Evolutionary conservation across 208 protist species (phyloP), one percentile per base, ranked within the genome.

Genomic region (Crithidia fasciculata): DNA sequence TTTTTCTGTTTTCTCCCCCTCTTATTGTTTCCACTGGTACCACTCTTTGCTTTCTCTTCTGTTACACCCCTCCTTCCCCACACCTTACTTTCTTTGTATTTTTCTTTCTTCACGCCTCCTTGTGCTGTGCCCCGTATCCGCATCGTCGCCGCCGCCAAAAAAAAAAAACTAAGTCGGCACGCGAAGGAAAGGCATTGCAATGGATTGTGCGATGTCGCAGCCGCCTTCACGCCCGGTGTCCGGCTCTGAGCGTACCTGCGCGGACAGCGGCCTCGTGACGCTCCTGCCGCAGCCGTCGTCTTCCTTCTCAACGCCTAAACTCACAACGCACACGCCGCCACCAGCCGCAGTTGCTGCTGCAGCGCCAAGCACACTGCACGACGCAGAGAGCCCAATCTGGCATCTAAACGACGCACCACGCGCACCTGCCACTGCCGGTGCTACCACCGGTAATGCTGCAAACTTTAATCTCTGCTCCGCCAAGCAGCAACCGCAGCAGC

Each of bases 11-110:
- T 63, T 62, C 45, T 63, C 28, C 28, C 28, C 28, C 28, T 28
- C 28, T 63, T 73, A 52, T 50, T 69, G 47, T 50, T 79, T 50
- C 68, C 44, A 9, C 37, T 71, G 37, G 39, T 16, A 55, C 15
- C 52, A 55, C 36, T 49, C 13, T 57, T 45, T 59, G 4, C 44
- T 43, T 16, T 18, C 45, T 52, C 18, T 28, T 68, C 40, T 19
- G 12, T 28, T 18, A 5, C 36, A 19, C 62, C 18, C 9, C n/a
- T 61, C 18, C 60, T 66, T n/a, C 8, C 16, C 50, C 62, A 36
- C 49, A 12, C 2, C 62, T 41, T 47, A 9, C 52, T 56, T 53
- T 58, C 44, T 61, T 40, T 56, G 45, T 64, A 19, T 39, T 0
- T 50, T 1, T 28, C 28, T 28, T 28, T 28, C 28, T 28, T 28